Percentiles rank a stretch among this genome's conserved stretches.
phyloP scores from a whole-genome alignment of 208 protist genomes.

The Leishmania mexicana region DNA sequence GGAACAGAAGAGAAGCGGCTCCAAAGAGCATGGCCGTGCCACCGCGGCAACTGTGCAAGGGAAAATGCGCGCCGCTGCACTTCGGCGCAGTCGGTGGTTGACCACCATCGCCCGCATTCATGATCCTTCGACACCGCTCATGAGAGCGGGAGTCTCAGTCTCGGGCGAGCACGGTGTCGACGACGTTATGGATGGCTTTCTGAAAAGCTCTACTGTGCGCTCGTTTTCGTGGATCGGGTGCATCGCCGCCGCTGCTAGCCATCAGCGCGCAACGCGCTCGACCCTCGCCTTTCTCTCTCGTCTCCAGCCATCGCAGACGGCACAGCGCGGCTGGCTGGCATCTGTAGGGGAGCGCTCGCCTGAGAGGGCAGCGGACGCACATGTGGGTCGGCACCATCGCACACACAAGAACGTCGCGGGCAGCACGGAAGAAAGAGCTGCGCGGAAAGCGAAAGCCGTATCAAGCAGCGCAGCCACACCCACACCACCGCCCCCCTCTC shows the following conservation, averaged over 20 bases:
- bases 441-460: not conserved
- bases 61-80: slow-evolving; percentile 7
- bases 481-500: not conserved
- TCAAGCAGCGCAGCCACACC: not conserved
- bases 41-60: slow-evolving; percentile 4
- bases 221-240: slow-evolving; percentile 25
- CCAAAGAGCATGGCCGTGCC: not conserved
- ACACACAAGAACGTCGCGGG: not conserved
- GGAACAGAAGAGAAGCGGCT: not conserved
- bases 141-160: not conserved
- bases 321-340: not conserved
- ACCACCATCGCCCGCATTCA: slow-evolving; percentile 14
- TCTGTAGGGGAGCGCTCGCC: not conserved
- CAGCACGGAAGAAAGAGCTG: not conserved
- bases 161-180: not conserved
- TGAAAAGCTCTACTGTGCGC: not conserved
- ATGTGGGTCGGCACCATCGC: not conserved
- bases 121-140: not conserved
- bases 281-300: slow-evolving; percentile 19
- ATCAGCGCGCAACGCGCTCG: slow-evolving; percentile 13
- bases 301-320: not conserved
- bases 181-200: not conserved
- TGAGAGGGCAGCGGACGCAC: not conserved
- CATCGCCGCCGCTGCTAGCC: slow-evolving; percentile 6
- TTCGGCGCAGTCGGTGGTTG: slow-evolving; percentile 24